These are phyloP conservation scores for Aspergillus affinis DNA, from an alignment of 495 filamentous ascomycete species.

Conservation along the genomic window DNA sequence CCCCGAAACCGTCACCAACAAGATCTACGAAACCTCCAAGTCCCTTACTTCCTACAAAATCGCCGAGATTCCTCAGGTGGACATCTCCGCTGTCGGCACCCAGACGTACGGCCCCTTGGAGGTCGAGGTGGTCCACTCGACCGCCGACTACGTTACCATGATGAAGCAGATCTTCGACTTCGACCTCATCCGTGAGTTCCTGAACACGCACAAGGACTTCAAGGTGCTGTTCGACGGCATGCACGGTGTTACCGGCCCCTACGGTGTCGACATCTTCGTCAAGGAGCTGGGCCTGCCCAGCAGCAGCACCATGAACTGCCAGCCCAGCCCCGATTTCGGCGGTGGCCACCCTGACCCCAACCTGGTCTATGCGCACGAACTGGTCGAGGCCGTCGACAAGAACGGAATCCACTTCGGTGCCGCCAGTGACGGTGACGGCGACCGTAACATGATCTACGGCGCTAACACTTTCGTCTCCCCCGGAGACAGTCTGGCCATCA, in stretches of 20 bases:
- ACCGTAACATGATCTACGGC: constrained; percentile 99
- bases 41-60: constrained; percentile 88
- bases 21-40: constrained; percentile 91
- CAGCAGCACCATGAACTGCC: constrained; percentile 88
- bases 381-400: constrained; percentile 92
- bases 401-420: constrained; percentile 92
- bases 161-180: constrained; percentile 99
- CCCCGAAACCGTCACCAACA: constrained; percentile 93
- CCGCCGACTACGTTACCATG: constrained; percentile 87
- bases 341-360: constrained; percentile 98
- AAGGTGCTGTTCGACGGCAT: constrained; percentile 96
- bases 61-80: constrained; percentile 79
- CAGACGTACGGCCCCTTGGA: constrained; percentile 82
- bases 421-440: constrained; percentile 93
- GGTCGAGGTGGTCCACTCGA: constrained; percentile 92
- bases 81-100: constrained; percentile 78
- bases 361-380: constrained; percentile 93
- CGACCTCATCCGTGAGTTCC: constrained; percentile 88
- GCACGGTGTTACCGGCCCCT: constrained; percentile 91
- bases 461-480: constrained; percentile 95
- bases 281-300: constrained; percentile 78
- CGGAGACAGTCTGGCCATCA: constrained; percentile 95
- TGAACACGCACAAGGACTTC: constrained; percentile 81
- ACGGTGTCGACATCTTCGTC: constrained; percentile 92
- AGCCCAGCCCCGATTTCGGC: constrained; percentile 88